Conservation (phyloP, 768 basidiomycete genomes). For the Candolleomyces eurysporus region DNA sequence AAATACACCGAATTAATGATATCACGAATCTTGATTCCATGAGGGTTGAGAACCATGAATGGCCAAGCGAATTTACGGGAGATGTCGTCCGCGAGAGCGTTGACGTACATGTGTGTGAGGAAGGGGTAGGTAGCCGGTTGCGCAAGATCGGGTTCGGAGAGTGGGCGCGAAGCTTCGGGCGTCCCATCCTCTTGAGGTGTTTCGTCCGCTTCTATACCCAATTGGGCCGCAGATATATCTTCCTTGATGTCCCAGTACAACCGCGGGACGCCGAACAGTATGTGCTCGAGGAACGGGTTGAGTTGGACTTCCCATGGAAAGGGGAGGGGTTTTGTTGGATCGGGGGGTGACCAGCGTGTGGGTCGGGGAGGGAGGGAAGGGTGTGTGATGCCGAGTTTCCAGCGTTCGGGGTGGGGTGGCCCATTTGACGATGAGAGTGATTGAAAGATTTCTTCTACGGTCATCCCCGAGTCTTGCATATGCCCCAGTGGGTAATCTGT, state of each 20-base stretch:
- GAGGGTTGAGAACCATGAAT: conserved; percentile 43
- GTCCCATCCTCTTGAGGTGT: conserved; percentile 1
- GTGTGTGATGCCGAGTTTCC: conserved; percentile 48
- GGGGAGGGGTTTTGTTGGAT: conserved; percentile 34
- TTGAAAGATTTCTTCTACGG: conserved; percentile 29
- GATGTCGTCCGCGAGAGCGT: conserved; percentile 49
- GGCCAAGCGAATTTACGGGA: conserved; percentile 55
- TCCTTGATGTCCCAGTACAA: conserved; percentile 49
- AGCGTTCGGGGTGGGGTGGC: conserved; percentile 40
- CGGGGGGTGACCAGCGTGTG: conserved; percentile 40
- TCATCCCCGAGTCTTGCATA: conserved; percentile 16
- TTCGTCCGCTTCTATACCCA: background rate
- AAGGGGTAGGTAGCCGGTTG: conserved; percentile 68
- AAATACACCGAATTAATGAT: conserved; percentile 45
- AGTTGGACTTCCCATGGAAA: conserved; percentile 52
- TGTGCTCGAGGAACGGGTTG: conserved; percentile 55
- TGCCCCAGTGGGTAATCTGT: conserved; percentile 4
- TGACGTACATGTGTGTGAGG: conserved; percentile 55
- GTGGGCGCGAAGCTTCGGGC: conserved; percentile 23
- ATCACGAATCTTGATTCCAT: conserved; percentile 50
- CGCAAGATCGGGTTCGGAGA: conserved; percentile 36
- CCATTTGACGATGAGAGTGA: conserved; percentile 29
- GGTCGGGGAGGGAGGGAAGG: conserved; percentile 51
- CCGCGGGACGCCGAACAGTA: conserved; percentile 35
- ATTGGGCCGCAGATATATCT: conserved; percentile 11